Conservation (phyloP, 2,329 filamentous ascomycete species). For the Cylindrodendrum hubeiense region DNA sequence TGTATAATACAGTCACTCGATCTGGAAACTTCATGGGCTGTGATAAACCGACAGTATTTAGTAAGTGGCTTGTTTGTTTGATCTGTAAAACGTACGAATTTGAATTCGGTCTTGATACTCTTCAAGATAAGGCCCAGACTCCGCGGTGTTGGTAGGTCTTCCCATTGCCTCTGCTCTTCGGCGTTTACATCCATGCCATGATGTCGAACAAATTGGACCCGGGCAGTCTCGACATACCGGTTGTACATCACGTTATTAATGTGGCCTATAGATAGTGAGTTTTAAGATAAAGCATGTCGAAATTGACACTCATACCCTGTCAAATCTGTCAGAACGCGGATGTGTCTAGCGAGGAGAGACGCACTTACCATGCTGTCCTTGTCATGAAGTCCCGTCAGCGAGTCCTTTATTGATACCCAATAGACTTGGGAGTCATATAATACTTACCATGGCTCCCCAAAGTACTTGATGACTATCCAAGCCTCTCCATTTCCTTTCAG, state of each 20-base stretch:
- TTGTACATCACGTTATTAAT: slow-evolving; percentile 38
- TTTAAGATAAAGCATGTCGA: rapidly evolving
- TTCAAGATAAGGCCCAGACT: slow-evolving; percentile 30
- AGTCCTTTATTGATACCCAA: not conserved
- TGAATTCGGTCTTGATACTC: slow-evolving; percentile 35
- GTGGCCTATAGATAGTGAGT: slow-evolving; percentile 24
- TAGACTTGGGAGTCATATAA: no score
- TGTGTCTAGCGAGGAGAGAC: rapidly evolving
- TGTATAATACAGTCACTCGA: slow-evolving; percentile 27
- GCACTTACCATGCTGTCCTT: slow-evolving; percentile 33
- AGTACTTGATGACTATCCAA: slow-evolving; percentile 29
- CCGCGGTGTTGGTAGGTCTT: slow-evolving; percentile 18
- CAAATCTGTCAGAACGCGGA: not conserved
- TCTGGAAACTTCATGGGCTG: slow-evolving; percentile 32
- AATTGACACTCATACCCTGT: slow-evolving; percentile 3
- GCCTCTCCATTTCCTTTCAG: slow-evolving; percentile 26
- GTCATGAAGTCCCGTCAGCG: not conserved
- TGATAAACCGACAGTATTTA: rapidly evolving
- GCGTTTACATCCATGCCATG: slow-evolving; percentile 18
- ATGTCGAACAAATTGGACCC: slow-evolving; percentile 26
- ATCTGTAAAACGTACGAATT: slow-evolving; percentile 17
- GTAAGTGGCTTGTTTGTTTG: not conserved
- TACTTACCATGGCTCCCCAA: slow-evolving; percentile 35
- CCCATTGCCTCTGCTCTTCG: slow-evolving; percentile 25
- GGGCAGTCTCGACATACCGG: slow-evolving; percentile 29